Conservation (phyloP, 495 filamentous ascomycete species). For the Aspergillus panamensis region DNA sequence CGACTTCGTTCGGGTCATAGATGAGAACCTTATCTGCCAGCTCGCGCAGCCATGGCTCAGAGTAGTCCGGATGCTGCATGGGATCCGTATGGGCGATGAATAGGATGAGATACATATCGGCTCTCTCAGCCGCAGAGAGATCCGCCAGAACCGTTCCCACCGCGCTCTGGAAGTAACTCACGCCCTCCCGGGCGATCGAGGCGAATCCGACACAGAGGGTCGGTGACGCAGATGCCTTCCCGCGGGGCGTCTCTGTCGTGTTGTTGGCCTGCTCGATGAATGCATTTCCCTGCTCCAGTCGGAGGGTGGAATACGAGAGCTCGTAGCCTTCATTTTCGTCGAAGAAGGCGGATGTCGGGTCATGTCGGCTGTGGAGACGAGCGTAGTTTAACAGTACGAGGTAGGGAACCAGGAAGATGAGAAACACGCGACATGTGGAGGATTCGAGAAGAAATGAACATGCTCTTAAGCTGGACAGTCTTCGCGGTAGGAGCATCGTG, state of each 20-base stretch:
- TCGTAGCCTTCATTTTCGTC: constrained; percentile 15
- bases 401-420: constrained; percentile 11
- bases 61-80: constrained; percentile 39
- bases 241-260: not conserved
- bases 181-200: constrained; percentile 21
- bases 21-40: constrained; percentile 45
- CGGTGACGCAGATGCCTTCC: constrained; percentile 10
- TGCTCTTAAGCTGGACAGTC: not conserved
- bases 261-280: constrained; percentile 14
- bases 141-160: constrained; percentile 48
- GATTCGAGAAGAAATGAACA: constrained; percentile 1
- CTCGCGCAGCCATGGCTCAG: constrained; percentile 42
- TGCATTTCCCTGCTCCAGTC: constrained; percentile 8
- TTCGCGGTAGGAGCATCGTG: not conserved
- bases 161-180: constrained; percentile 39
- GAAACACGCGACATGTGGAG: constrained; percentile 10
- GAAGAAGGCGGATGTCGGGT: constrained; percentile 22
- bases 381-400: constrained; percentile 6
- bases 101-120: constrained; percentile 41
- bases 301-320: constrained; percentile 13
- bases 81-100: constrained; percentile 50
- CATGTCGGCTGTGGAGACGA: constrained; percentile 6
- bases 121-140: constrained; percentile 41
- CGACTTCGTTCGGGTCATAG: constrained; percentile 33
- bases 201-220: constrained; percentile 23